Conservation (phyloP, 73 alveolate species). For the Tetrahymena borealis region DNA sequence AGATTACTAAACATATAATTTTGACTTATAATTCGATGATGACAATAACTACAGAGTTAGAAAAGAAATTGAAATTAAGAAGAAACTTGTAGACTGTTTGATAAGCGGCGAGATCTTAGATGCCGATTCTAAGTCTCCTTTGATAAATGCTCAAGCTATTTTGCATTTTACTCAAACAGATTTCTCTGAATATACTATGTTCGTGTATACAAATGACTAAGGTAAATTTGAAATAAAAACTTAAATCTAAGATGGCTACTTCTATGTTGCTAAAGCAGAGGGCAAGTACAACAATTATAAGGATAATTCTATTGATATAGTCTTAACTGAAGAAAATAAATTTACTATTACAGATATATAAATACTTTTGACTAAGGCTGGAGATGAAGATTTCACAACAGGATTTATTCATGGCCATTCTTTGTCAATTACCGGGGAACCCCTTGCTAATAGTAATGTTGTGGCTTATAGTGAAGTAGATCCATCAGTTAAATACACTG, state of each 20-base stretch:
- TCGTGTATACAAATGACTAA: background rate
- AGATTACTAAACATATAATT: background rate
- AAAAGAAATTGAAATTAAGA: background rate
- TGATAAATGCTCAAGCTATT: background rate
- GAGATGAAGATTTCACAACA: background rate
- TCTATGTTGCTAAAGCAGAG: background rate
- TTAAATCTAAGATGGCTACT: background rate
- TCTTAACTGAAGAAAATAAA: background rate
- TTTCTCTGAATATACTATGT: background rate
- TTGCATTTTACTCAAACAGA: background rate
- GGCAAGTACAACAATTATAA: background rate
- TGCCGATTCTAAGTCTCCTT: background rate
- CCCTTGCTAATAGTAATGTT: background rate
- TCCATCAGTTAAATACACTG: background rate
- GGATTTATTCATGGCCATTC: background rate
- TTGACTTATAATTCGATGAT: background rate
- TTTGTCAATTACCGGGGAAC: background rate
- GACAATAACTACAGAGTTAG: background rate
- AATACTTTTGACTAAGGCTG: background rate
- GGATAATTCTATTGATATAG: background rate
- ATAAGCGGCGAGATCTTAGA: background rate
- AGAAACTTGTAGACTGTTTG: background rate
- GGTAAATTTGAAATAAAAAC: background rate
- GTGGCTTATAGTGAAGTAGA: background rate
- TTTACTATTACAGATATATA: background rate